phyloP scores from a whole-genome alignment of 2,329 filamentous ascomycete species.

The Penicillium aurantiogriseum region DNA sequence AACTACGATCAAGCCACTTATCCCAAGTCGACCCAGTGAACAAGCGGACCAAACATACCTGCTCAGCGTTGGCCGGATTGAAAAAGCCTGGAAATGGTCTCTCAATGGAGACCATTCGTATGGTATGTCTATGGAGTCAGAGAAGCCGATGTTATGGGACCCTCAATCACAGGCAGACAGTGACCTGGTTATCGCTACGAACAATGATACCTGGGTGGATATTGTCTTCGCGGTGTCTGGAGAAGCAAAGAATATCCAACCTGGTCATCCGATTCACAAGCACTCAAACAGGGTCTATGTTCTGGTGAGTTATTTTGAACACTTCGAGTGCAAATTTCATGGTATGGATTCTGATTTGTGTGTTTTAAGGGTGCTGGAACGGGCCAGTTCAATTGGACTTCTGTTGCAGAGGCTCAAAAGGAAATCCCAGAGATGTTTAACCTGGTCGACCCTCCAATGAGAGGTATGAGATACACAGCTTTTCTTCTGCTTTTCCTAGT shows the following conservation, averaged over 20 bases:
- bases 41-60: not conserved
- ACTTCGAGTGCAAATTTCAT: too few species aligned
- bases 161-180: not conserved
- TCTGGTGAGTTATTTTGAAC: not conserved
- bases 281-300: conserved; percentile 5
- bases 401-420: conserved; percentile 1
- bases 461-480: not conserved
- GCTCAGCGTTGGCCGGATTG: not conserved
- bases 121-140: not conserved
- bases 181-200: not conserved
- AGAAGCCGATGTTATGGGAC: conserved; percentile 5
- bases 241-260: not conserved
- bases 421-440: conserved; percentile 4
- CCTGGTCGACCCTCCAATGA: conserved; percentile 3
- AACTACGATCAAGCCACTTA: not conserved
- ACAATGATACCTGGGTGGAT: conserved; percentile 6
- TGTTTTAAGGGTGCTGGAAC: not conserved
- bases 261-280: conserved; percentile 7
- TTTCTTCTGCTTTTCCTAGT: not conserved
- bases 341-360: not conserved
- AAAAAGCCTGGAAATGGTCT: conserved; percentile 6
- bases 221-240: not conserved
- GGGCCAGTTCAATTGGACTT: conserved; percentile 5
- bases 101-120: conserved; percentile 1
- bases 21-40: not conserved